Evolutionary conservation across 2,329 filamentous ascomycete species (phyloP).

Genomic region (Ophiosphaerella narmari): DNA sequence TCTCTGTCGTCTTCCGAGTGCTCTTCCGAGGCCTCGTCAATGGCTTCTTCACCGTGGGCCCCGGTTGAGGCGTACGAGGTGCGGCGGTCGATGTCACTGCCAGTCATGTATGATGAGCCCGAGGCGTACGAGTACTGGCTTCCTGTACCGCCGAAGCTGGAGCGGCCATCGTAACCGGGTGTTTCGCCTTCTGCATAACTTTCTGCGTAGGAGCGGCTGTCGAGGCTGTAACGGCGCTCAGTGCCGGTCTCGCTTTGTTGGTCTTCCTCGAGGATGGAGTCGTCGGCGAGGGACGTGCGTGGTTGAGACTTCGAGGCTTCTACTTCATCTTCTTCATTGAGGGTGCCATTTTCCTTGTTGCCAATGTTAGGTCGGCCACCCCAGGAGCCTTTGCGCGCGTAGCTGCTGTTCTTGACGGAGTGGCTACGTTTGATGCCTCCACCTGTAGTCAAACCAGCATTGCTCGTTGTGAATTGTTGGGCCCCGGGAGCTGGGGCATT

Average conservation of each 20-base stretch:
- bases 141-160: conserved; percentile 47
- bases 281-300: conserved; percentile 18
- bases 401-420: conserved; percentile 45
- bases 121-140: conserved; percentile 54
- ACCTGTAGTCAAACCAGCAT: conserved; percentile 37
- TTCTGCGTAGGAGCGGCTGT: conserved; percentile 40
- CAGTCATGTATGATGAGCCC: conserved; percentile 55
- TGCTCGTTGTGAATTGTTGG: conserved; percentile 44
- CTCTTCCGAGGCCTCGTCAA: conserved; percentile 37
- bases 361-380: conserved; percentile 36
- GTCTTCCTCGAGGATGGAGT: conserved; percentile 35
- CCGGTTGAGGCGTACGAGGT: conserved; percentile 50
- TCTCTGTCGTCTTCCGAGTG: conserved; percentile 38
- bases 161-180: conserved; percentile 44
- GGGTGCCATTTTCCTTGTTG: conserved; percentile 55
- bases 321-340: conserved; percentile 51
- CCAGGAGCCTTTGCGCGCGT: conserved; percentile 45
- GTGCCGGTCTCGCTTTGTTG: conserved; percentile 46
- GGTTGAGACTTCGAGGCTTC: conserved; percentile 29
- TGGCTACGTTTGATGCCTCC: conserved; percentile 59
- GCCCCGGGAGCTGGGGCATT: conserved; percentile 61
- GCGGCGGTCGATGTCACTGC: conserved; percentile 51
- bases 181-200: conserved; percentile 42
- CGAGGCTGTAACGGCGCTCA: conserved; percentile 46
- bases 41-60: conserved; percentile 31